A percentile compares a stretch with the other conserved stretches of the same genome.
Evolutionary conservation across 2,329 filamentous ascomycete species (phyloP).

Genomic region (Ophiostoma tasmaniense): DNA sequence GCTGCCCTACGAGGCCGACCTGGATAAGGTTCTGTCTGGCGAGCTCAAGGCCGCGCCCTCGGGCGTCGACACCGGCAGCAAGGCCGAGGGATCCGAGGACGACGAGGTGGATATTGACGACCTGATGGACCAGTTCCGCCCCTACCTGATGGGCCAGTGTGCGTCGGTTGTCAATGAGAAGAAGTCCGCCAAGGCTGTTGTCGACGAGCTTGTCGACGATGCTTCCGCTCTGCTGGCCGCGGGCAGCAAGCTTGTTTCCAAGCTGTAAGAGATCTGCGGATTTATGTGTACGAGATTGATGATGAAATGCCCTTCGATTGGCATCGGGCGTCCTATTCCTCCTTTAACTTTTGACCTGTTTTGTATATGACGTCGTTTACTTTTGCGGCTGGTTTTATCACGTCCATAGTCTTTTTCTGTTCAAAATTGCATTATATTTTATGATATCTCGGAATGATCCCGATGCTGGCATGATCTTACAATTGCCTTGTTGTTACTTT

Average conservation of each 20-base stretch:
- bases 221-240: slow-evolving; percentile 63
- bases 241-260: slow-evolving; percentile 58
- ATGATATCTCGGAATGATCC: background rate
- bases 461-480: background rate
- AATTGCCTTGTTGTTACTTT: background rate
- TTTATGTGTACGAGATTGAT: background rate
- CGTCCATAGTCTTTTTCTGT: background rate
- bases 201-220: slow-evolving; percentile 87
- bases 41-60: slow-evolving; percentile 60
- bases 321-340: background rate
- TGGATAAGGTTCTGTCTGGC: slow-evolving; percentile 66
- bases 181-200: slow-evolving; percentile 82
- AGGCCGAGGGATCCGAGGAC: slow-evolving; percentile 51
- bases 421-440: background rate
- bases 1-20: slow-evolving; percentile 88
- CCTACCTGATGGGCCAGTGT: slow-evolving; percentile 94
- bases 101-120: slow-evolving; percentile 69
- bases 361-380: slow-evolving; percentile 1
- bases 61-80: slow-evolving; percentile 55
- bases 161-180: slow-evolving; percentile 88
- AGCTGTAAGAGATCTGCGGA: slow-evolving; percentile 47
- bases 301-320: background rate
- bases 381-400: background rate
- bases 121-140: slow-evolving; percentile 80
- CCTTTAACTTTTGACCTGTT: background rate